Percentiles rank a stretch among this genome's conserved stretches.
phyloP scores from a whole-genome alignment of 768 basidiomycete genomes.

The Thelephora aurantiotincta region DNA sequence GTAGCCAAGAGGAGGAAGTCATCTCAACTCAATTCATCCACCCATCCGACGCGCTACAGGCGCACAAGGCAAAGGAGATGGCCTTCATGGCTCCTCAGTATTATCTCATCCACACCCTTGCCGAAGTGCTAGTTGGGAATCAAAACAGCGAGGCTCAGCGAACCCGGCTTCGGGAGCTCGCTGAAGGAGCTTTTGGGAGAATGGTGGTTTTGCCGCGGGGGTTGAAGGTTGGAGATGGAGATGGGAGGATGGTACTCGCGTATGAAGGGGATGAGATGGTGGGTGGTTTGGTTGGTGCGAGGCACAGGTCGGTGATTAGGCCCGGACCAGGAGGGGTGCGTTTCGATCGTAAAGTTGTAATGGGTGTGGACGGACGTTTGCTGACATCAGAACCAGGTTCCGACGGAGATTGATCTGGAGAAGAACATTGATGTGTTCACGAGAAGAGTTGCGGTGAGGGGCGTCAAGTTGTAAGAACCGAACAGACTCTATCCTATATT shows the following conservation, averaged over 20 bases:
- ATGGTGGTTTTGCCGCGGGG: slow-evolving; percentile 43
- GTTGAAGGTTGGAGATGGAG: slow-evolving; percentile 22
- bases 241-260: slow-evolving; percentile 35
- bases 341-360: slow-evolving; percentile 8
- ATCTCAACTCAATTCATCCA: slow-evolving; percentile 53
- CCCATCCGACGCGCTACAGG: slow-evolving; percentile 35
- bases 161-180: slow-evolving; percentile 29
- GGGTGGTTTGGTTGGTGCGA: slow-evolving; percentile 42
- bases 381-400: slow-evolving; percentile 22
- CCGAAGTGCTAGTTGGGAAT: slow-evolving; percentile 31
- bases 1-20: slow-evolving; percentile 38
- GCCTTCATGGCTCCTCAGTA: slow-evolving; percentile 63
- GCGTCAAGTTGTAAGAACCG: no score
- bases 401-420: slow-evolving; percentile 34
- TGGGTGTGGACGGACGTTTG: not conserved
- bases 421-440: slow-evolving; percentile 58
- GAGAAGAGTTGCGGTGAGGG: slow-evolving; percentile 15
- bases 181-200: slow-evolving; percentile 40
- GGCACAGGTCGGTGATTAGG: slow-evolving; percentile 42
- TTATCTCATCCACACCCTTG: slow-evolving; percentile 51
- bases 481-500: no score
- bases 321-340: slow-evolving; percentile 37
- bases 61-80: slow-evolving; percentile 35
- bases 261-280: slow-evolving; percentile 62
- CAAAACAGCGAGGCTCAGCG: slow-evolving; percentile 31